phyloP scores from a whole-genome alignment of 1,284 basidiomycete genomes.

The Pseudozyma hubeiensis region DNA sequence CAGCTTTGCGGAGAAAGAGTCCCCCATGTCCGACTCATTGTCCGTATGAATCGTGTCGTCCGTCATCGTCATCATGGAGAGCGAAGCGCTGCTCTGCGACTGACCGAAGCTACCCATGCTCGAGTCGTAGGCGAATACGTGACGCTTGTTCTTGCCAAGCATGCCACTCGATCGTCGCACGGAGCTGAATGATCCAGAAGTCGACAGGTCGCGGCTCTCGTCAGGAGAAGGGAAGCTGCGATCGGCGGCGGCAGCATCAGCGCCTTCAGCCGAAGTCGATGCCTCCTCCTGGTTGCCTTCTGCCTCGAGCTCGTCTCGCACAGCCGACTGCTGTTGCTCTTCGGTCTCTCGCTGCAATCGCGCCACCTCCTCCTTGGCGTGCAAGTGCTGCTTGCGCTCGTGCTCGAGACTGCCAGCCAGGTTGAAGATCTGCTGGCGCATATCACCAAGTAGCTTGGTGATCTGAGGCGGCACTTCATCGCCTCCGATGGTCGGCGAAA shows the following conservation, averaged over 20 bases:
- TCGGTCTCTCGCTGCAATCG: slow-evolving; percentile 27
- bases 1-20: slow-evolving; percentile 32
- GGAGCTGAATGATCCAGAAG: slow-evolving; percentile 20
- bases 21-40: slow-evolving; percentile 40
- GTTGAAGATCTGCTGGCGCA: slow-evolving; percentile 68
- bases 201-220: slow-evolving; percentile 19
- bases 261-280: not conserved
- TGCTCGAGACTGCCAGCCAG: slow-evolving; percentile 64
- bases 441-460: slow-evolving; percentile 63
- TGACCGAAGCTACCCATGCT: slow-evolving; percentile 60
- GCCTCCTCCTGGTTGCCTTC: not conserved
- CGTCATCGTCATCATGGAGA: slow-evolving; percentile 42
- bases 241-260: slow-evolving; percentile 5
- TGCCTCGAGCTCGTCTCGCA: not conserved
- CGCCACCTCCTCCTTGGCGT: slow-evolving; percentile 50
- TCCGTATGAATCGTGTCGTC: slow-evolving; percentile 43
- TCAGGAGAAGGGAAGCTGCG: slow-evolving; percentile 28
- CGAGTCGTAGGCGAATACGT: slow-evolving; percentile 64
- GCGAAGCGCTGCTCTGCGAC: slow-evolving; percentile 49
- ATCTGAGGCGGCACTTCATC: slow-evolving; percentile 55
- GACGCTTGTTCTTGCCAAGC: slow-evolving; percentile 56
- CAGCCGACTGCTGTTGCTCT: slow-evolving; percentile 3
- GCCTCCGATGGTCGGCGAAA: slow-evolving; percentile 43
- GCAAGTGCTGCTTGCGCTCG: slow-evolving; percentile 61
- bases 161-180: slow-evolving; percentile 30